Evolutionary conservation across 1,284 basidiomycete genomes (phyloP).

Genomic region (Pascua guehoae): DNA sequence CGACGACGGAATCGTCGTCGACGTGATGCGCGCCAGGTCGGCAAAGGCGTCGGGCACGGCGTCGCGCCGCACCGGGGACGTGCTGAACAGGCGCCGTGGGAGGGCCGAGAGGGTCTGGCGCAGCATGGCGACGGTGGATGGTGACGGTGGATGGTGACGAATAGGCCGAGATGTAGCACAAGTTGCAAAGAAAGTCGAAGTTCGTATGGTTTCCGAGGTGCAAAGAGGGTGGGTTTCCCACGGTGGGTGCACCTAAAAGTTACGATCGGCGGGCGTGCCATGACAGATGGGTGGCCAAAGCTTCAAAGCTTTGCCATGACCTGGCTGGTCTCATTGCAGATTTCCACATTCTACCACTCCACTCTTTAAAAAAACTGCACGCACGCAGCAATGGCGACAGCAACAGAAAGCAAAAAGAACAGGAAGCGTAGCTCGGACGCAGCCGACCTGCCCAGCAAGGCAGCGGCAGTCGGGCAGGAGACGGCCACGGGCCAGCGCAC

Average conservation of each 20-base stretch:
- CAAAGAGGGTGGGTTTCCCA: slow-evolving; percentile 23
- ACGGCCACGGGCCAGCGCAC: slow-evolving; percentile 23
- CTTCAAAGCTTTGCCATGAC: no score
- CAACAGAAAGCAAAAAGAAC: slow-evolving; percentile 6
- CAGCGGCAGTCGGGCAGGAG: slow-evolving; percentile 31
- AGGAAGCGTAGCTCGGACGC: slow-evolving; percentile 42
- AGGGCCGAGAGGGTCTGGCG: slow-evolving; percentile 1
- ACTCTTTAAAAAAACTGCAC: not conserved
- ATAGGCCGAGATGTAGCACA: not conserved
- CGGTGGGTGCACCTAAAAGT: slow-evolving; percentile 21
- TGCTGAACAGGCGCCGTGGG: slow-evolving; percentile 9
- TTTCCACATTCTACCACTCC: not conserved
- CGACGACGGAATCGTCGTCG: slow-evolving; percentile 1
- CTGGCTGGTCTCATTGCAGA: not conserved
- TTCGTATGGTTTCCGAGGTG: not conserved
- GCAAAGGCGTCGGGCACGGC: slow-evolving; percentile 6
- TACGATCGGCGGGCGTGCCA: not conserved
- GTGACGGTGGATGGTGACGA: not conserved
- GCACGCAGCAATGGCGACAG: not conserved
- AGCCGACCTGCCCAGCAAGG: slow-evolving; percentile 36
- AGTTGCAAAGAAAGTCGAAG: not conserved
- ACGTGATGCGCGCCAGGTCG: slow-evolving; percentile 16
- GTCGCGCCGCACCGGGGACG: not conserved
- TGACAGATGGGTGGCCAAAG: slow-evolving; percentile 1
- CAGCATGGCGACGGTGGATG: slow-evolving; percentile 5